phyloP scores from a whole-genome alignment of 2,329 filamentous ascomycete species.

The Capronia epimyces region DNA sequence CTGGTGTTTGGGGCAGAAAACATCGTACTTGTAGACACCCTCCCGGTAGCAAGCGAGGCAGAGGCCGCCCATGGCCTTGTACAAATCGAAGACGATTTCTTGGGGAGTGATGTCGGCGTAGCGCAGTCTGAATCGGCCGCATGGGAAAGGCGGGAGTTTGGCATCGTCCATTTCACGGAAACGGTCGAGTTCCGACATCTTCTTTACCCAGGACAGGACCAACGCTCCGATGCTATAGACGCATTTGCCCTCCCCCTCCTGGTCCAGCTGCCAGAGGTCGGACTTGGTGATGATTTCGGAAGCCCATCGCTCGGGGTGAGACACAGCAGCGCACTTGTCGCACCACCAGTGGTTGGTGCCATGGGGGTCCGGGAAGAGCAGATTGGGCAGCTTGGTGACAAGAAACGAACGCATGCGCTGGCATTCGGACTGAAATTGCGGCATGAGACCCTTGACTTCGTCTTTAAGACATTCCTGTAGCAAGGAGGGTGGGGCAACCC shows the following conservation, averaged over 20 bases:
- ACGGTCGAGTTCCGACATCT: neutral
- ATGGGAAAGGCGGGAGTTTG: neutral
- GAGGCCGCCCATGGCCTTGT: neutral
- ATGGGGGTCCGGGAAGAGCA: conserved; percentile 3
- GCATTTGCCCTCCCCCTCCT: neutral
- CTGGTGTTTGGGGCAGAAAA: neutral
- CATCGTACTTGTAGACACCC: neutral
- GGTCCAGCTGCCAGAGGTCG: neutral
- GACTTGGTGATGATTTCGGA: neutral
- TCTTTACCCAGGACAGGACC: neutral
- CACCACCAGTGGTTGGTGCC: neutral
- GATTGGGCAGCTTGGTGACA: neutral
- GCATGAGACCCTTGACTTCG: neutral
- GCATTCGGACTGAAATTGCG: neutral
- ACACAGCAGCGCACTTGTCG: neutral
- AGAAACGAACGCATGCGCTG: neutral
- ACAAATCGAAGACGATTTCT: neutral
- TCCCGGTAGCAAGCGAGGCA: conserved; percentile 2
- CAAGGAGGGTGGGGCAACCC: neutral
- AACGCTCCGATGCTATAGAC: neutral
- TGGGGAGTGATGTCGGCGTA: neutral
- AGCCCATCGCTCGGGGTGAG: conserved; percentile 1
- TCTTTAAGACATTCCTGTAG: neutral
- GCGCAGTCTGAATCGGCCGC: neutral
- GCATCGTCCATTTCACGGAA: neutral